Base-by-base conservation (phyloP, 257 asterid species). In the Dorcoceras hygrometricum region DNA sequence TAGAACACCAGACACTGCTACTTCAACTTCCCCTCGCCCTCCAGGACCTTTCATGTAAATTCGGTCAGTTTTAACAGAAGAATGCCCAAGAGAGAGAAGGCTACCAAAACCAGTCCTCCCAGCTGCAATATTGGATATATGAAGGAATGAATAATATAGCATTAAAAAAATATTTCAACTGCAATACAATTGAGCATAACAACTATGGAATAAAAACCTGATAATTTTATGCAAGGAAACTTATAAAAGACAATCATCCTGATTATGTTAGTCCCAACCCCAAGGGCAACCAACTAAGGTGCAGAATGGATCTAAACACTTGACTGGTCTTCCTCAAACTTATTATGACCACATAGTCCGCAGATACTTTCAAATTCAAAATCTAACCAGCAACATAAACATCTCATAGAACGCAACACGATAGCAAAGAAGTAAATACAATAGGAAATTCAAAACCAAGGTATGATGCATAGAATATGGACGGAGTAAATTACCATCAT, bases 31-130 rank as follows among this genome's bases (percentile, higher is more conserved):
- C 18, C 99, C 99, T 62, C 95, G 96, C 31, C 99, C 99, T 53
- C 99, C 99, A 56, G 99, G 99, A 59, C 99, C 99, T 84, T 85
- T 94, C 99, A 90, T 90, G 86, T 83, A 94, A 64, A 94, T 86
- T 64, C 92, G 83, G 76, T 88, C 96, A 22, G 95, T 87, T 85
- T 82, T 88, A 75, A 90, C 96, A n/a, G 86, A 78, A 46, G 95
- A 94, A 70, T 94, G 95, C 58, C 90, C 95, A 57, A 90, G 95
- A 57, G 99, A 86, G 18, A 93, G 78, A 77, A 93, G 95, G 78
- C 96, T 93, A 62, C 99, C 99, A 63, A 93, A 88, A 65, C 99
- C 97, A 76, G 83, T 75, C 75, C 92, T 86, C 51, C 96, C 99
- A 68, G 97, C 99, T 93, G 82, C 53, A 69, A 59, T 36, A 24